A percentile compares a stretch with the other conserved stretches of the same genome.
These are phyloP conservation scores for Ustilago curta DNA, from an alignment of 1,284 basidiomycete genomes.

Conservation along the genomic window DNA sequence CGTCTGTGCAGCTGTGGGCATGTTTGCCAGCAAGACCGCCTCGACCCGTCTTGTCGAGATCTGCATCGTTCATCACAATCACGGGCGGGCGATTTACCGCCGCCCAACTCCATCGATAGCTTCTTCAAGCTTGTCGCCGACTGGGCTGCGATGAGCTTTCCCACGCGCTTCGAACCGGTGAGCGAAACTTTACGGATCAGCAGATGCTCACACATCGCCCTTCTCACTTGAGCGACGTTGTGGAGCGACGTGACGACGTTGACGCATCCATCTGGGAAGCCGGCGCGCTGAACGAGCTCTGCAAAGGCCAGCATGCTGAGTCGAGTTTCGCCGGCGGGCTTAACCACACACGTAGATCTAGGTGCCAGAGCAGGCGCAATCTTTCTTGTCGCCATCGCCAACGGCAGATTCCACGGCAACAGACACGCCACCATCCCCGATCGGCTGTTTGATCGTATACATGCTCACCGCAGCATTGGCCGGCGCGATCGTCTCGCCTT, in stretches of 20 bases:
- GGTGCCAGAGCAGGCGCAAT: slow-evolving; percentile 37
- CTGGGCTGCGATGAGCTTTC: slow-evolving; percentile 42
- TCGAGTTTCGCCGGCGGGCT: slow-evolving; percentile 43
- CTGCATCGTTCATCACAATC: slow-evolving; percentile 79
- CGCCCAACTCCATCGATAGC: slow-evolving; percentile 92
- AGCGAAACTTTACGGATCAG: slow-evolving; percentile 39
- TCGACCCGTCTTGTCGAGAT: slow-evolving; percentile 69
- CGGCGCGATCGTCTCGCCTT: slow-evolving; percentile 35
- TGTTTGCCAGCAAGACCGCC: slow-evolving; percentile 43
- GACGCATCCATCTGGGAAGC: slow-evolving; percentile 34
- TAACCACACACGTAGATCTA: slow-evolving; percentile 41
- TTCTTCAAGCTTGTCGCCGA: slow-evolving; percentile 74
- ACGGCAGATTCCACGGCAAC: slow-evolving; percentile 55
- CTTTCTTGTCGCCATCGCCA: slow-evolving; percentile 48
- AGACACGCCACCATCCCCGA: slow-evolving; percentile 46
- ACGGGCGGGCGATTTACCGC: slow-evolving; percentile 91
- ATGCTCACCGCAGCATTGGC: slow-evolving; percentile 32
- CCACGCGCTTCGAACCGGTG: slow-evolving; percentile 41
- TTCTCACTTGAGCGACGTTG: slow-evolving; percentile 35
- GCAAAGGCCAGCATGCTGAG: slow-evolving; percentile 38
- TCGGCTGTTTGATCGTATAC: slow-evolving; percentile 41
- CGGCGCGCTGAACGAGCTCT: slow-evolving; percentile 33
- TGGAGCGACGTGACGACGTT: slow-evolving; percentile 43
- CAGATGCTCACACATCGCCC: slow-evolving; percentile 40
- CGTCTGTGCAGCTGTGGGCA: slow-evolving; percentile 44